Evolutionary conservation across 169 alveolate species (phyloP), one percentile per base, ranked within the genome.

Genomic region (Cryptosporidium meleagridis): DNA sequence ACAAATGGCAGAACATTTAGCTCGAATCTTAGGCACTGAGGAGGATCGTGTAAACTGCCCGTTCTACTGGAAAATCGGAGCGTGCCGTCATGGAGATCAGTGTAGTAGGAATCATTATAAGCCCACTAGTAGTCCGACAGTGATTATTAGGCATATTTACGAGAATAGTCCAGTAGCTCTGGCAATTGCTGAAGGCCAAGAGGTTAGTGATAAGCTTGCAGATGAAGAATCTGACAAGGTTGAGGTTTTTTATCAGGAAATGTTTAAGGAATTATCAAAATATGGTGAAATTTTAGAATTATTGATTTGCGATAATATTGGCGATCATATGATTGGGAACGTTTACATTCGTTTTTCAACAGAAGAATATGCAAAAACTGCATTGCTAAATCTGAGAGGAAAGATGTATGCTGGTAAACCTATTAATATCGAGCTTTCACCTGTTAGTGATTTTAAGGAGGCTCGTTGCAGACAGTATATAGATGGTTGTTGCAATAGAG

Each of bases 41-140:
- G 99, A 98, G 95, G 99, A 98, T 92, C 96, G 99, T 92, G 99
- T 98, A n/a, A 99, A 98, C 92, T 99, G 99, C 89, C 99, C 99
- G 26, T 99, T 99, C 93, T 99, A 97, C 94, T 98, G 98, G 97
- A 99, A 99, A 95, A 99, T 99, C 52, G 99, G 99, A 26, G 99
- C 99, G 4, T 99, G 99, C 86, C 96, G 99, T 71, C 99, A 99
- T 91, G 99, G 99, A 23, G 99, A 99, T 85, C 99, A 98, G 85
- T 99, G 99, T 89, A 97, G 99, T 67, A 94, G 99, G 80, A 95
- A 98, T 41, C 99, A 99, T 93, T 97, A 97, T 93, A 97, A 97
- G 85, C 99, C 99, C 41, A 95, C 98, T 53, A 94, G 97, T 45
- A 96, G 99, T 31, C 99, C 98, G 71, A 98, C 99, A 0, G 93